These are phyloP conservation scores for Chaetoscypha palmicola DNA, from an alignment of 2,329 filamentous ascomycete genomes.

Conservation along the genomic window DNA sequence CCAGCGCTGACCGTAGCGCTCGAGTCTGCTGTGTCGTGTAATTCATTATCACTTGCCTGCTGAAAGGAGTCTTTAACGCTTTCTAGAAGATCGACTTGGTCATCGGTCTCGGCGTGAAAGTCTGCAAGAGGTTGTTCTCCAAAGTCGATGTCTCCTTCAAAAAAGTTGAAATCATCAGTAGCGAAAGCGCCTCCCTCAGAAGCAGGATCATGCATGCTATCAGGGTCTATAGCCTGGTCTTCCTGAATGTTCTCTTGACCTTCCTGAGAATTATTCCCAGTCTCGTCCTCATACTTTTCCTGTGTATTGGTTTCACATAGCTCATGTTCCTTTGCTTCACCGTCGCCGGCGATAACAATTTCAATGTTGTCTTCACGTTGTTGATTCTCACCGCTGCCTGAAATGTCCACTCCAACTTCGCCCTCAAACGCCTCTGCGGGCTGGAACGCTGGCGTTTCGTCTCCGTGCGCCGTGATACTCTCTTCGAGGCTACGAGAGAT, in stretches of 20 bases:
- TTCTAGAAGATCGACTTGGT: slow-evolving; percentile 7
- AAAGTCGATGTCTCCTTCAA: slow-evolving; percentile 1
- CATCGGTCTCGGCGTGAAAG: background rate
- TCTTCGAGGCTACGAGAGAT: too few relatives aligned
- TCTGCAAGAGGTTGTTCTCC: background rate
- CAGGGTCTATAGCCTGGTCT: background rate
- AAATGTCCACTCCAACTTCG: too few relatives aligned
- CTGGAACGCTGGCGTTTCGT: too few relatives aligned
- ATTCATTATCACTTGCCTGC: slow-evolving; percentile 4
- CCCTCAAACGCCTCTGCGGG: too few relatives aligned
- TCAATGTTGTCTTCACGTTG: background rate
- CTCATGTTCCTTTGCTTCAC: background rate
- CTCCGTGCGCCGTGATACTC: too few relatives aligned
- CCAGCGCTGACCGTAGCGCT: slow-evolving; percentile 33
- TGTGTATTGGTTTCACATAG: background rate
- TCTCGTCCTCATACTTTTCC: slow-evolving; percentile 1
- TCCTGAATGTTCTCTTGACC: background rate
- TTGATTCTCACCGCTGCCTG: too few relatives aligned
- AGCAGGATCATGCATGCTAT: background rate
- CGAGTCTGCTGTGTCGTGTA: slow-evolving; percentile 25
- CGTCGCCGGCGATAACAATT: background rate
- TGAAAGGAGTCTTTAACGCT: slow-evolving; percentile 24
- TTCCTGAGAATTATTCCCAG: too few relatives aligned
- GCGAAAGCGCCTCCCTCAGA: background rate
- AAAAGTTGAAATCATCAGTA: slow-evolving; percentile 1